Evolutionary conservation across 2,329 filamentous ascomycete species (phyloP), one percentile per base, ranked within the genome.

Genomic region (Parascedosporium putredinis): DNA sequence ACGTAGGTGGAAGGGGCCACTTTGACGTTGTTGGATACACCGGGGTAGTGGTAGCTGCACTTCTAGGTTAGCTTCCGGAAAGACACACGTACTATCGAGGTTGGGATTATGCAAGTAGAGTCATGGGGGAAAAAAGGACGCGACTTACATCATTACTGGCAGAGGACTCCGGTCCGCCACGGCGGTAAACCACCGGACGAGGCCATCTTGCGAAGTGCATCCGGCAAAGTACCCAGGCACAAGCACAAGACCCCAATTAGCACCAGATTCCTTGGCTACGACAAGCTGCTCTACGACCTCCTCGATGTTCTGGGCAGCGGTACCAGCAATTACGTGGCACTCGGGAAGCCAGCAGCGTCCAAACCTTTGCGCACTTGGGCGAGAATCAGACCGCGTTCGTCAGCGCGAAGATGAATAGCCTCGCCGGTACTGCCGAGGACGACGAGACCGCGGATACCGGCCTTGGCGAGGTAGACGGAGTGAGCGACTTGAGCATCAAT

Each of bases 341-440:
- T 77, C 12, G 67, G 64, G 62, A 73, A 81, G 2, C 78, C 79
- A 3, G 71, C 75, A 47, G 70, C 67, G 51, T 75, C 69, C 31
- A 84, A 67, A 5, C 71, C 76, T 55, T 73, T 67, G 49, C 78
- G 71, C 47, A 81, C 73, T 48, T 71, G 72, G n/a, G 66, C 64
- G 36, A 84, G 68, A 43, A 83, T 64, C 42, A 70, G 64, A 51
- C 67, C 68, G 29, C 80, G 76, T 56, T 84, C 80, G n/a, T 65
- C 57, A n/a, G 69, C 68, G 18, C 74, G 72, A 45, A 84, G 67
- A 61, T 83, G 79, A 40, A 84, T 74, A 0, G 78, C 76, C 61
- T 84, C 81, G 52, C 81, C 81, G 0, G 80, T 84, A 34, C 74
- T 79, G 22, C 81, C 81, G 46, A 83, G 73, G 36, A 83, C 67